Base-by-base conservation (phyloP, 768 basidiomycete genomes). In the Trametes maxima region DNA sequence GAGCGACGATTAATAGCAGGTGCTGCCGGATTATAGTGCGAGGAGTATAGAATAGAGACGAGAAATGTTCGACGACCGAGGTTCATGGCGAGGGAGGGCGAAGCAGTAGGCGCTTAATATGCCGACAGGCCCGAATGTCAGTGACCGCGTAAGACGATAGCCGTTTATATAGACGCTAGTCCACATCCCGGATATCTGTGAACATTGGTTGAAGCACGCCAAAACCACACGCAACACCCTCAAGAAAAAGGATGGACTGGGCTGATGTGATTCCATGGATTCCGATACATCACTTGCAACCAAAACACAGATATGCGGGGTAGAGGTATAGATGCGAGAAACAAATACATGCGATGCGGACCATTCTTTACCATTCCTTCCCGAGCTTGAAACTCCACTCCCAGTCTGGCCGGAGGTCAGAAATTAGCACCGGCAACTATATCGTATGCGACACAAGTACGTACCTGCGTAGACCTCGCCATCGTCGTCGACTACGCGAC, bases 401-500 rank as follows among this genome's bases (percentile, higher is more conserved):
- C 54, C 54, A 55, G 22, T 52, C 51, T 52, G 19, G 2, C 17
- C 5, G 37, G 13, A 5, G 36, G 40, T 10, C 42, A 47, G 36
- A 19, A 7, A 36, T 17, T 21, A n/a, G 11, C 44, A 51, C 24
- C 43, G 37, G 2, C 35, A 11, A 19, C 28, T 36, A 46, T 21
- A 33, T 33, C 28, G 8, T 8, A 33, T 33, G 3, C 28, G 28
- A 33, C 28, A 8, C 8, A 12, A 36, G 5, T 4, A 76, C 86
- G 45, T 72, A 92, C 92, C 87, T 64, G 88, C 86, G 72, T 89
- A 95, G 40, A 94, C 79, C 52, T 82, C 81, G 5, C 85, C 85
- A 66, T 98, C 95, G 60, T 98, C 94, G 70, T 98, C 95, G 24
- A 90, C 69, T 28, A 98, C 90, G 25, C 92, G 85, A 70, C 91